These are phyloP conservation scores for Tricholoma flavovirens DNA, from an alignment of 768 basidiomycete species.

Conservation along the genomic window DNA sequence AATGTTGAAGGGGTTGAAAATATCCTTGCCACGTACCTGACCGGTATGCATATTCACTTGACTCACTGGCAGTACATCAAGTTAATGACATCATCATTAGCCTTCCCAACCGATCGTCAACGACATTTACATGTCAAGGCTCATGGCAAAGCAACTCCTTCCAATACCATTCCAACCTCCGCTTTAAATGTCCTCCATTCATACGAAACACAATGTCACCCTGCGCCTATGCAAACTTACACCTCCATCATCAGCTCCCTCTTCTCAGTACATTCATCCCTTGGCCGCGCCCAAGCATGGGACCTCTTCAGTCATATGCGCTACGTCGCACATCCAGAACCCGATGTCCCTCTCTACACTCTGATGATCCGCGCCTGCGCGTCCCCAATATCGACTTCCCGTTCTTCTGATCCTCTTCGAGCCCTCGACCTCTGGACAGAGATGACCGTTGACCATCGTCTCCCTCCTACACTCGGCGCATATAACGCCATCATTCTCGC, in stretches of 20 bases:
- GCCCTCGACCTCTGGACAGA: conserved; percentile 92
- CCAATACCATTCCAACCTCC: conserved; percentile 45
- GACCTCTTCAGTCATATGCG: conserved; percentile 96
- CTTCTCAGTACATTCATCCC: conserved; percentile 41
- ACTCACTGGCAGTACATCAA: not conserved
- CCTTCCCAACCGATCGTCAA: conserved; percentile 45
- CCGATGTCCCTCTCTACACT: conserved; percentile 67
- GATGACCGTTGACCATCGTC: conserved; percentile 69
- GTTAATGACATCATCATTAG: conserved; percentile 15
- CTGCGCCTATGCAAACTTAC: conserved; percentile 74
- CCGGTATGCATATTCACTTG: conserved; percentile 30
- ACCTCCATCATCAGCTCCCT: conserved; percentile 58
- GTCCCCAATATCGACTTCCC: conserved; percentile 36
- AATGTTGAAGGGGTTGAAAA: conserved; percentile 41
- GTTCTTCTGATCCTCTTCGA: conserved; percentile 75
- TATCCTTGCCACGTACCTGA: conserved; percentile 35
- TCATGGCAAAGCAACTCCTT: conserved; percentile 47
- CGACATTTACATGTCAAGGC: conserved; percentile 71
- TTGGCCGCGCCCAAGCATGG: conserved; percentile 78
- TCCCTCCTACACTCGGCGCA: conserved; percentile 59
- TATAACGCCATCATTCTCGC: conserved; percentile 84
- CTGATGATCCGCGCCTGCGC: conserved; percentile 89
- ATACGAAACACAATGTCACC: conserved; percentile 59
- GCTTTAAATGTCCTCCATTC: conserved; percentile 66
- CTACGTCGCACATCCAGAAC: conserved; percentile 84